phyloP scores from a whole-genome alignment of 2,329 filamentous ascomycete species.

The Arthrocladium fulminans region DNA sequence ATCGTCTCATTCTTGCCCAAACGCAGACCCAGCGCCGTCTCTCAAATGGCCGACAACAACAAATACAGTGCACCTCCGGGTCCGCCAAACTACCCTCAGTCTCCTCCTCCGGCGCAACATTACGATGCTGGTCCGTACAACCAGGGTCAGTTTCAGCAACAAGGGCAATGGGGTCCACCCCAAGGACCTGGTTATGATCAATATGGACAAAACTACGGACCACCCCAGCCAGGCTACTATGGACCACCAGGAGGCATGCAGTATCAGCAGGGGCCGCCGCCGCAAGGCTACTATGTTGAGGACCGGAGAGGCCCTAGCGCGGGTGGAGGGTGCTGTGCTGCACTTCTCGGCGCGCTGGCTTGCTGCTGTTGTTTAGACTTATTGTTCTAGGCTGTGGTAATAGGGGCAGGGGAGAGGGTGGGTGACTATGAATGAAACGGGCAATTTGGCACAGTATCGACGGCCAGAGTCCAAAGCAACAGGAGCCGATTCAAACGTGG shows the following conservation, averaged over 20 bases:
- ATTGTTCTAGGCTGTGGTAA: conserved; percentile 40
- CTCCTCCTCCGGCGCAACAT: conserved; percentile 10
- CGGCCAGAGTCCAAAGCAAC: no score
- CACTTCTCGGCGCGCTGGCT: conserved; percentile 37
- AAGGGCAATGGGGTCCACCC: conserved; percentile 2
- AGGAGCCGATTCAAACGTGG: no score
- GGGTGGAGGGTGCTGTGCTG: conserved; percentile 35
- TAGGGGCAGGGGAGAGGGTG: no score
- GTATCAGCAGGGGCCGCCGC: conserved; percentile 26
- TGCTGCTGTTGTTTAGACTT: conserved; percentile 30
- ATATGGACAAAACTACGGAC: conserved; percentile 3
- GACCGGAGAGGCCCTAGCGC: conserved; percentile 26
- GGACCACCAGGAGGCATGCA: conserved; percentile 23
- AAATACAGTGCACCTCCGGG: conserved; percentile 11
- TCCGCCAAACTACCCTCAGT: conserved; percentile 5
- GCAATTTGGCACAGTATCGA: no score
- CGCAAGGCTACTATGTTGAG: conserved; percentile 31
- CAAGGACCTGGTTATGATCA: not conserved
- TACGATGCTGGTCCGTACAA: conserved; percentile 22
- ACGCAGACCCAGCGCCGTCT: not conserved
- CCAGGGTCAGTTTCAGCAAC: conserved; percentile 7
- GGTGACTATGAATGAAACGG: no score
- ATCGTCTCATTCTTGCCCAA: not conserved
- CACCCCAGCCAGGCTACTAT: conserved; percentile 11
- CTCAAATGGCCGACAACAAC: conserved; percentile 5